Percentiles rank a stretch among this genome's conserved stretches.
phyloP scores from a whole-genome alignment of 2,329 filamentous ascomycete species.

The Claviceps humidiphila region DNA sequence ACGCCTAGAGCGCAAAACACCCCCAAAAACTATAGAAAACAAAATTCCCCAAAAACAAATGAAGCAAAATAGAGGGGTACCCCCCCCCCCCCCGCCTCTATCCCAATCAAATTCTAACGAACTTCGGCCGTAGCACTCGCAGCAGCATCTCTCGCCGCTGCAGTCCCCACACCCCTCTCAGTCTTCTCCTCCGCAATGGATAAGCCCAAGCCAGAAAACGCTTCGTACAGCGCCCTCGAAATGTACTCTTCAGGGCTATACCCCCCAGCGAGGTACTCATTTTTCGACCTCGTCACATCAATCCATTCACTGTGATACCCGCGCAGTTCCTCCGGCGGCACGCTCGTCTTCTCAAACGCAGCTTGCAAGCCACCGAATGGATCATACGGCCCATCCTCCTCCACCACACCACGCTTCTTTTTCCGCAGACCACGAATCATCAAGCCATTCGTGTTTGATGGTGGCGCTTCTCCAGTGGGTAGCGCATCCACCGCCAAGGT shows the following conservation, averaged over 20 bases:
- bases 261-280: constrained; percentile 60
- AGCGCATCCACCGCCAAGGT: constrained; percentile 22
- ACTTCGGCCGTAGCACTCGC: constrained; percentile 24
- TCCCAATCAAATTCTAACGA: constrained; percentile 17
- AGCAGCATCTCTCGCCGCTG: constrained; percentile 23
- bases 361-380: constrained; percentile 69
- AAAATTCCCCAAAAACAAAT: too few relatives aligned
- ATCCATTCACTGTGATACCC: constrained; percentile 67
- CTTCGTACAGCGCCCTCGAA: constrained; percentile 67
- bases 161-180: constrained; percentile 21
- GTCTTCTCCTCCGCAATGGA: constrained; percentile 69
- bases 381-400: constrained; percentile 66
- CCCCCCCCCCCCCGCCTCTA: too few relatives aligned
- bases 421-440: constrained; percentile 74
- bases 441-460: constrained; percentile 19
- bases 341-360: constrained; percentile 52
- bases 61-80: too few relatives aligned
- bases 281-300: constrained; percentile 50
- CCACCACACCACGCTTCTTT: constrained; percentile 25
- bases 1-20: not conserved
- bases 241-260: constrained; percentile 78
- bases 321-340: constrained; percentile 36
- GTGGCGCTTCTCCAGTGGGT: constrained; percentile 5
- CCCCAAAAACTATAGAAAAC: not conserved
- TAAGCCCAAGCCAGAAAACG: constrained; percentile 78